Percentiles rank a stretch among this genome's conserved stretches.
Evolutionary conservation across 768 basidiomycete genomes (phyloP).

Genomic region (Antrodiella citrinella): DNA sequence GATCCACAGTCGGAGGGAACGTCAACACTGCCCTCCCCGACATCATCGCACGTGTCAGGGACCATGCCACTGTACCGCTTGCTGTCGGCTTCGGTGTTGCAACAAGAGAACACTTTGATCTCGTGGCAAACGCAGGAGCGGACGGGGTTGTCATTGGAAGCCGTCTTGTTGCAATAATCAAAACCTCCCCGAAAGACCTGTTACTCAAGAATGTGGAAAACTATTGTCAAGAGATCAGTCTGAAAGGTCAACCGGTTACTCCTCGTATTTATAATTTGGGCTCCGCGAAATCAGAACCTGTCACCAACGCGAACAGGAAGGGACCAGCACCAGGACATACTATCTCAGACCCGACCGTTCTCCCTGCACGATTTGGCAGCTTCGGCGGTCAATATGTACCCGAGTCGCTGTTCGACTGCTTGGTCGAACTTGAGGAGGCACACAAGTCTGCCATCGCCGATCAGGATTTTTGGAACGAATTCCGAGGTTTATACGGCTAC

Average conservation of each 20-base stretch:
- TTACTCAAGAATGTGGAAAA: conserved; percentile 50
- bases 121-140: conserved; percentile 80
- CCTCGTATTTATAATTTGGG: conserved; percentile 16
- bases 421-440: conserved; percentile 84
- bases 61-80: conserved; percentile 72
- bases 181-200: conserved; percentile 43
- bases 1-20: conserved; percentile 66
- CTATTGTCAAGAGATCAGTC: conserved; percentile 68
- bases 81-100: conserved; percentile 98
- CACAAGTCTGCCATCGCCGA: conserved; percentile 84
- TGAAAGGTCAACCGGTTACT: conserved; percentile 27
- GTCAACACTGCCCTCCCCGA: conserved; percentile 76
- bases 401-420: conserved; percentile 89
- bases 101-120: conserved; percentile 80
- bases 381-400: conserved; percentile 98
- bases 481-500: conserved; percentile 79
- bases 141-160: conserved; percentile 95
- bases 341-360: conserved; percentile 30
- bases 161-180: conserved; percentile 74
- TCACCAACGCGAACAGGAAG: conserved; percentile 24
- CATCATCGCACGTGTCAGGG: conserved; percentile 75
- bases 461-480: conserved; percentile 90
- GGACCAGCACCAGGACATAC: conserved; percentile 22
- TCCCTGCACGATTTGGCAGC: conserved; percentile 85
- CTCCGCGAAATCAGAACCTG: conserved; percentile 26